Evolutionary conservation across 2,329 filamentous ascomycete genomes (phyloP), one percentile per base, ranked within the genome.

Genomic region (Pestalotiopsis sp.): DNA sequence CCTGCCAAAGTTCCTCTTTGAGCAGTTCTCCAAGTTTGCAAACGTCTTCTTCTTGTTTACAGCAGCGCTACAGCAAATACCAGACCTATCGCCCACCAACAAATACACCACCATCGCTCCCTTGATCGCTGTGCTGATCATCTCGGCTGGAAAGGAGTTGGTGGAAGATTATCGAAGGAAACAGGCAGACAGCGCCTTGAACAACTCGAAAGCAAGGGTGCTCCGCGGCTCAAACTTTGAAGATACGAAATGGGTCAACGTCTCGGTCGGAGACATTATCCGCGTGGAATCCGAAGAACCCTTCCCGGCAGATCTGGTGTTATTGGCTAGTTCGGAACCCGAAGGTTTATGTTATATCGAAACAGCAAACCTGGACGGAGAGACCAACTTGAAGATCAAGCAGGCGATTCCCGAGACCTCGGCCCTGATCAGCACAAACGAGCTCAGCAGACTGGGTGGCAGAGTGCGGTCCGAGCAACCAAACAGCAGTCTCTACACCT

Each of bases 21-120:
- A 99, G 81, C 96, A 99, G 80, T 99, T 99, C 83, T 98, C 95
- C 70, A 99, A 98, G 85, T 97, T 98, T 81, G 96, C 96, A 85
- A 99, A 99, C 82, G 83, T 99, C 77, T 99, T 99, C 86, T 99
- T 99, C 92, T 89, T 99, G 79, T 98, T 99, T 81, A 99, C 96
- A 49, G 95, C 96, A 17, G 91, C 90, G 56, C 84, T 99, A 60
- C 96, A 99, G 83, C 96, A 99, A 80, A 97, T 99, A 70, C 96
- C 96, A 25, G 91, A 92, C 73, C 91, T 99, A 70, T 97, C 95
- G 41, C 96, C 97, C 7, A 99, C 96, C 11, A 98, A 98, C 82
- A 89, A 87, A 80, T 99, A 95, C 78, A 99, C 96, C 5, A 99
- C 97, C 49, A 98, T 99, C 78, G 95, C 93, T 5, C 96, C 96